These are phyloP conservation scores for Rhodosporidiobolus odoratus DNA, from an alignment of 768 basidiomycete genomes.

Conservation along the genomic window DNA sequence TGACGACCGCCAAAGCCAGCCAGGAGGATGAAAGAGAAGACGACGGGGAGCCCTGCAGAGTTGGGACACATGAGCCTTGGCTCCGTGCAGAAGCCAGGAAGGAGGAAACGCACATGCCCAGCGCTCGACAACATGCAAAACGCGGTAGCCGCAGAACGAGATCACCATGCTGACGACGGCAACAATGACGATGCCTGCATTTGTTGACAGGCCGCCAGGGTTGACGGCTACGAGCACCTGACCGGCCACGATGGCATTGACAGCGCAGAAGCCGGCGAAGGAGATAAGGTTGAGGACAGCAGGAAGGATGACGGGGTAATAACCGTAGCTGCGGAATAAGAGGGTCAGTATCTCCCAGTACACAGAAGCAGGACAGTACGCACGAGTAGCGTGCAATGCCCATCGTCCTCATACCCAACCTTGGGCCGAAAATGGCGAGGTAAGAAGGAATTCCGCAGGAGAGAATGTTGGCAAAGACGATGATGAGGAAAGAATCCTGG, in stretches of 20 bases:
- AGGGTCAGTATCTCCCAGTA: not conserved
- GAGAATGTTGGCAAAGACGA: slow-evolving; percentile 64
- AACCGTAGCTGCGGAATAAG: slow-evolving; percentile 39
- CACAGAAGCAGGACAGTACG: slow-evolving; percentile 47
- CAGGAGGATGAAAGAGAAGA: slow-evolving; percentile 67
- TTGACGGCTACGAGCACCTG: slow-evolving; percentile 61
- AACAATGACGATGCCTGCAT: slow-evolving; percentile 75
- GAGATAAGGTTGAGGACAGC: slow-evolving; percentile 54
- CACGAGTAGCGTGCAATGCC: slow-evolving; percentile 64
- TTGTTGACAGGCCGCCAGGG: slow-evolving; percentile 54
- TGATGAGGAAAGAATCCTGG: slow-evolving; percentile 58
- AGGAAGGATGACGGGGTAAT: slow-evolving; percentile 47
- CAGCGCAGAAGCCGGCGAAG: slow-evolving; percentile 54
- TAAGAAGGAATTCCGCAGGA: slow-evolving; percentile 59
- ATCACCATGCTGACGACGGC: slow-evolving; percentile 61
- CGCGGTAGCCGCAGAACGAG: slow-evolving; percentile 40
- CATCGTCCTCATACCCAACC: slow-evolving; percentile 76
- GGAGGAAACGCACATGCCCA: slow-evolving; percentile 53
- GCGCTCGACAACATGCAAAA: slow-evolving; percentile 53
- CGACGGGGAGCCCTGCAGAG: slow-evolving; percentile 60
- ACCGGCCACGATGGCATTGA: slow-evolving; percentile 65
- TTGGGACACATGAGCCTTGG: not conserved
- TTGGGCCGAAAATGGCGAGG: slow-evolving; percentile 69
- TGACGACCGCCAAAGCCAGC: slow-evolving; percentile 70
- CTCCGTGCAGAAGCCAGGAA: not conserved